These are phyloP conservation scores for Phellinidium pouzarii DNA, from an alignment of 1,284 basidiomycete genomes.

Conservation along the genomic window DNA sequence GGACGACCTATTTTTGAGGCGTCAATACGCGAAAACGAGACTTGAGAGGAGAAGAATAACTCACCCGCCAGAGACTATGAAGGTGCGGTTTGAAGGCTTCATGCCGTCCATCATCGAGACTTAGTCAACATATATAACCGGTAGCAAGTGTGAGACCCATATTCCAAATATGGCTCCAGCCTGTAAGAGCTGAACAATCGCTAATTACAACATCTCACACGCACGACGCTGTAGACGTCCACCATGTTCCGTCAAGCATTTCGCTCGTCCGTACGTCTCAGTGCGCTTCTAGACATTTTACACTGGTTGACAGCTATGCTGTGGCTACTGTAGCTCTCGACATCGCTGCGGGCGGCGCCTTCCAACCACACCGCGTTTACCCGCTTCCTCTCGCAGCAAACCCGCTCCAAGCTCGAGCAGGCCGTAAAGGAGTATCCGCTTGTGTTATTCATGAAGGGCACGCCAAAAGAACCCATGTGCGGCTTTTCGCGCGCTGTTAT, in stretches of 20 bases:
- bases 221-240: neutral
- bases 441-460: conserved; percentile 68
- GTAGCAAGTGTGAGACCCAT: neutral
- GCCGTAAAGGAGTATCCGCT: conserved; percentile 46
- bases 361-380: neutral
- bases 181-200: conserved; percentile 11
- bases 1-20: conserved; percentile 34
- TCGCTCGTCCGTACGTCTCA: conserved; percentile 15
- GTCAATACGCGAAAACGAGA: conserved; percentile 24
- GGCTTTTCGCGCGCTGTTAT: conserved; percentile 92
- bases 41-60: conserved; percentile 26
- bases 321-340: conserved; percentile 14
- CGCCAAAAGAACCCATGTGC: conserved; percentile 64
- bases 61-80: conserved; percentile 48
- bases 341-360: conserved; percentile 10
- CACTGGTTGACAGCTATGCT: neutral
- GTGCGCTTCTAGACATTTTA: neutral
- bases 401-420: conserved; percentile 25
- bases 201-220: conserved; percentile 3
- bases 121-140: neutral
- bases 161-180: neutral
- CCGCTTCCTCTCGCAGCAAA: conserved; percentile 21
- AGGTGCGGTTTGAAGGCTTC: conserved; percentile 45
- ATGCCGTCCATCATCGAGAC: conserved; percentile 30
- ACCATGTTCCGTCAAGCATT: conserved; percentile 17